Conservation (phyloP, 768 basidiomycete genomes). For the Boletus rubescentipes region DNA sequence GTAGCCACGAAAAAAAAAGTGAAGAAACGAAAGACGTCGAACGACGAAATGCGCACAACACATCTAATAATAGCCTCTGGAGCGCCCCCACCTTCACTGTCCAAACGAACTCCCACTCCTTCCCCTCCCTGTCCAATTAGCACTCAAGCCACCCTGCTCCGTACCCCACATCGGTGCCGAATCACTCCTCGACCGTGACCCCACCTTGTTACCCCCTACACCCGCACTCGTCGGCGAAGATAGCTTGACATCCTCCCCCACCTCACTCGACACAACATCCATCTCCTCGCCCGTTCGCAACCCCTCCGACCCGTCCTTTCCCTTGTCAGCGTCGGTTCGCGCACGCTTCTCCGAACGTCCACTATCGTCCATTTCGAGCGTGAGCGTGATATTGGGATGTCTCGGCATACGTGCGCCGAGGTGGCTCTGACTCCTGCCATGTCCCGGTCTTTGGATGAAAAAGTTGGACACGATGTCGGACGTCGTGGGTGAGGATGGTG, state of each 20-base stretch:
- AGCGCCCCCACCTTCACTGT: conserved; percentile 18
- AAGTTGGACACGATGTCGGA: conserved; percentile 18
- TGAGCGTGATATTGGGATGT: conserved; percentile 32
- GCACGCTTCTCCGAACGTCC: conserved; percentile 28
- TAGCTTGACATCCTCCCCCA: conserved; percentile 16
- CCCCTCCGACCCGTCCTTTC: conserved; percentile 4
- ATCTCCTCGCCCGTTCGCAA: conserved; percentile 23
- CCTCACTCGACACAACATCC: conserved; percentile 19
- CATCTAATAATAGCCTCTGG: neutral
- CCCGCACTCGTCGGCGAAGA: conserved; percentile 20
- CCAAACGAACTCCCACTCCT: conserved; percentile 28
- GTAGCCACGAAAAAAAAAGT: neutral
- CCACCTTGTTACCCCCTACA: conserved; percentile 15
- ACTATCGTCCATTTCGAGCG: conserved; percentile 25
- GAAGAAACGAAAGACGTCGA: conserved; percentile 23
- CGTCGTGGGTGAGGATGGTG: conserved; percentile 30
- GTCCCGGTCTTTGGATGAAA: conserved; percentile 9
- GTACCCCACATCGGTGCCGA: conserved; percentile 26
- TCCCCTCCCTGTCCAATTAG: conserved; percentile 29
- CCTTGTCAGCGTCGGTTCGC: conserved; percentile 15
- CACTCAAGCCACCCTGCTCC: conserved; percentile 26
- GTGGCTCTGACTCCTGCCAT: conserved; percentile 30
- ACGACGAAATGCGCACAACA: conserved; percentile 16
- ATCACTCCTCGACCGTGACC: conserved; percentile 26
- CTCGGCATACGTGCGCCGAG: conserved; percentile 20